Evolutionary conservation across 2,329 filamentous ascomycete species (phyloP), one percentile per base, ranked within the genome.

Genomic region (Parastagonospora nodorum): DNA sequence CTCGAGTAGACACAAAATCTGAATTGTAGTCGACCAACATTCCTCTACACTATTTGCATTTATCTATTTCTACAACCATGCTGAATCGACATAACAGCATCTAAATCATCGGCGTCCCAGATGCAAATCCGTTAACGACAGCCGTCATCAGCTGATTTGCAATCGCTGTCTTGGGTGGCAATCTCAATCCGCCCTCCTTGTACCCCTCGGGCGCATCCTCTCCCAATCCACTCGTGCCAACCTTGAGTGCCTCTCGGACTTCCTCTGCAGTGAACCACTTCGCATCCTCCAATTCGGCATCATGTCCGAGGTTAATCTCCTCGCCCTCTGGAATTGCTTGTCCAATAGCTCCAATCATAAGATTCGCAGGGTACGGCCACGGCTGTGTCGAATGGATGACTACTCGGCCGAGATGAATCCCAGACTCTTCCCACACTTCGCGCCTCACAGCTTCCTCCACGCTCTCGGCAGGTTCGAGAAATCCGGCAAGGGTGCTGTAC

Each of bases 161-260:
- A 81, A 99, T 97, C 1, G 94, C 93, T 31, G 92, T 96, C 51
- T 81, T 78, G 2, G 92, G 91, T 39, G 94, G 94, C 68, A 99
- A 74, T 48, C 90, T 84, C 77, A 99, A 73, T 3, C 81, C 84
- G 0, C 91, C 92, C 70, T 92, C 85, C 69, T 86, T 88, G 67
- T 92, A 92, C 9, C 82, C 87, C 35, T 82, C 76, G 0, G 84
- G 83, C 1, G 87, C 77, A 1, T 78, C 71, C 36, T 88, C 87
- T 11, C 85, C 88, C 51, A 96, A 68, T 2, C 82, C 82, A 71
- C 85, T 88, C 0, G 85, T 85, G 0, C 89, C 88, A 8, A 83
- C 77, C 49, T 76, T 75, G 68, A 97, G 74, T 1, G 91, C 93
- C 66, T 88, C 84, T 65, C 85, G 80, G 2, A 96, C 85, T 74